A percentile compares a stretch with the other conserved stretches of the same genome.
phyloP scores from a whole-genome alignment of 495 filamentous ascomycete genomes.

The Neurospora hispaniola region DNA sequence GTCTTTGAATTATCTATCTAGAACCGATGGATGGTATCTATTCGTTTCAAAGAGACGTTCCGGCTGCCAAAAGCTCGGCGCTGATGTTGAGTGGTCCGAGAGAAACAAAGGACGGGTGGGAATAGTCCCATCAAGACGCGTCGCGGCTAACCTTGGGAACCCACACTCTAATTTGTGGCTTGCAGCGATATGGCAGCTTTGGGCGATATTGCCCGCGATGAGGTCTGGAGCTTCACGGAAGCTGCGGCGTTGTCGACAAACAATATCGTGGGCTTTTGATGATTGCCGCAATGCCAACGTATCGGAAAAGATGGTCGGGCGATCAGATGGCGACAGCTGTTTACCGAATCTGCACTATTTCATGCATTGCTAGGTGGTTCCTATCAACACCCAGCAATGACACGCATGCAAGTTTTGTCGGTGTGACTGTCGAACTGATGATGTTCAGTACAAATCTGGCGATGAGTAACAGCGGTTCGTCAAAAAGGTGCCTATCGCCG shows the following conservation, averaged over 20 bases:
- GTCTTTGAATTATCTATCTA: neutral
- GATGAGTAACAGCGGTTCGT: neutral
- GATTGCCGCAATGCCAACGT: neutral
- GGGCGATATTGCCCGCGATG: neutral
- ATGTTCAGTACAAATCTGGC: neutral
- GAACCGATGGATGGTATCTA: neutral
- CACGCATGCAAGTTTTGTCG: neutral
- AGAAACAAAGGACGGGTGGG: neutral
- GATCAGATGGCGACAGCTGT: neutral
- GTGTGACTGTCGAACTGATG: neutral
- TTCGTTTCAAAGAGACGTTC: neutral
- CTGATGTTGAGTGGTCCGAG: neutral
- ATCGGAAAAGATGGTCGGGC: neutral
- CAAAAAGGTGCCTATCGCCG: neutral
- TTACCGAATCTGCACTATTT: neutral
- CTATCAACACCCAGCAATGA: neutral
- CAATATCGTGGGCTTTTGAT: neutral
- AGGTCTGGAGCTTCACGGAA: neutral
- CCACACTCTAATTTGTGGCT: neutral
- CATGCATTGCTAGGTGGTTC: neutral
- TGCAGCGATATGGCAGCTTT: neutral
- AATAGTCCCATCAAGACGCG: neutral
- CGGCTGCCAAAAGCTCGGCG: neutral
- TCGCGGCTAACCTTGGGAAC: neutral
- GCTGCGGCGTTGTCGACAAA: neutral